These are phyloP conservation scores for Hygrophila difformis DNA, from an alignment of 257 asterid species.

Conservation along the genomic window DNA sequence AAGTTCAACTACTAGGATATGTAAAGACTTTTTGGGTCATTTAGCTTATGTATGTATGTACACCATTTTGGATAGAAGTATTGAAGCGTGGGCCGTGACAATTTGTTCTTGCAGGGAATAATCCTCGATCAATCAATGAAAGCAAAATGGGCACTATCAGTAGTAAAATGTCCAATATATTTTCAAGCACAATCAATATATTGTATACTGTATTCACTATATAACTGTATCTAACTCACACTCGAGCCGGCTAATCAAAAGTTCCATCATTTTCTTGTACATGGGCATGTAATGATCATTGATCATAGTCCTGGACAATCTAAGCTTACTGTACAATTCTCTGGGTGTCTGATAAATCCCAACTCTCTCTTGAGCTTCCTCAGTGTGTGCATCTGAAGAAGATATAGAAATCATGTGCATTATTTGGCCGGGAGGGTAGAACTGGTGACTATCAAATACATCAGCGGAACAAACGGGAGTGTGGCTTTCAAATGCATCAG, in stretches of 20 bases:
- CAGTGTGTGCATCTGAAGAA: no score
- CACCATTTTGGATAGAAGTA: no score
- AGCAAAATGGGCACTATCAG: no score
- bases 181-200: conserved; percentile 9
- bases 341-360: conserved; percentile 67
- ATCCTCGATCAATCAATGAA: no score
- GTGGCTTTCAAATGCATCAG: conserved; percentile 46
- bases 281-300: conserved; percentile 91
- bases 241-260: conserved; percentile 64
- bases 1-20: no score
- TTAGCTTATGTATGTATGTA: no score
- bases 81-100: no score
- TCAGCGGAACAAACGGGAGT: no score
- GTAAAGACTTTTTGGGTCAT: no score
- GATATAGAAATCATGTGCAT: conserved; percentile 38
- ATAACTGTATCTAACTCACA: conserved; percentile 40
- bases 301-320: conserved; percentile 37
- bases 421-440: conserved; percentile 75
- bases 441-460: conserved; percentile 50
- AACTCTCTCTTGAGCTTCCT: conserved; percentile 33
- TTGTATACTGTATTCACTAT: no score
- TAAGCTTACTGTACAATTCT: conserved; percentile 59
- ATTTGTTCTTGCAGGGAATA: no score
- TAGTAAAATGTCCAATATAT: no score
- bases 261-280: conserved; percentile 89